A percentile compares a stretch with the other conserved stretches of the same genome.
phyloP scores from a whole-genome alignment of 345 rosid genomes.

The Acer campestre region DNA sequence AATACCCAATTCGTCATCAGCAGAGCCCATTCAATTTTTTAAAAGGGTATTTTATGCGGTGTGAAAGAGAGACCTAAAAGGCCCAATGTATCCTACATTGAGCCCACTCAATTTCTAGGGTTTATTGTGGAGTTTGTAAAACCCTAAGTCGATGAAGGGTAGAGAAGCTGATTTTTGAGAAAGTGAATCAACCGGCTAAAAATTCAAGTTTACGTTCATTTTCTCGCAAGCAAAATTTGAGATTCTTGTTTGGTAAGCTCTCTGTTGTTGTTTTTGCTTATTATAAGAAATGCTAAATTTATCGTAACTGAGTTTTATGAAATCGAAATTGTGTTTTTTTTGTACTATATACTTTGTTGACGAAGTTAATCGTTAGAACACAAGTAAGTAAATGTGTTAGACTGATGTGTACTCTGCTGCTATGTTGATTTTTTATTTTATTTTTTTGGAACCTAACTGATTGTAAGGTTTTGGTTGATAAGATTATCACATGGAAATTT shows the following conservation, averaged over 20 bases:
- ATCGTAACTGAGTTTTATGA: neutral
- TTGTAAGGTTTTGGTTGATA: neutral
- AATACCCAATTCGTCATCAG: neutral
- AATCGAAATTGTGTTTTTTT: neutral
- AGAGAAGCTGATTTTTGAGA: neutral
- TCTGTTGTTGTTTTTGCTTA: neutral
- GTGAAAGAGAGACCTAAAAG: neutral
- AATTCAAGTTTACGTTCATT: neutral
- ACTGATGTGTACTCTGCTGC: neutral
- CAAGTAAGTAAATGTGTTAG: neutral
- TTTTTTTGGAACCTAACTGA: neutral
- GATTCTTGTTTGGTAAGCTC: neutral
- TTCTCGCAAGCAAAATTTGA: neutral
- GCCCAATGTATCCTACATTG: neutral
- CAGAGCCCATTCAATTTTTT: neutral
- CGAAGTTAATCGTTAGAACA: neutral
- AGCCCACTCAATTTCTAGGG: neutral
- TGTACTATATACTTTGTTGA: neutral
- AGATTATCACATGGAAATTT: neutral
- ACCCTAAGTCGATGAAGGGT: constrained; percentile 4
- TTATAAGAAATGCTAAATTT: neutral
- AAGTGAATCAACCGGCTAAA: neutral
- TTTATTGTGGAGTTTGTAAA: neutral
- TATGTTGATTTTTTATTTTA: neutral
- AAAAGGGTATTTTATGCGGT: neutral